Evolutionary conservation across 345 rosid species (phyloP).

Genomic region (Pelargonium nanum): DNA sequence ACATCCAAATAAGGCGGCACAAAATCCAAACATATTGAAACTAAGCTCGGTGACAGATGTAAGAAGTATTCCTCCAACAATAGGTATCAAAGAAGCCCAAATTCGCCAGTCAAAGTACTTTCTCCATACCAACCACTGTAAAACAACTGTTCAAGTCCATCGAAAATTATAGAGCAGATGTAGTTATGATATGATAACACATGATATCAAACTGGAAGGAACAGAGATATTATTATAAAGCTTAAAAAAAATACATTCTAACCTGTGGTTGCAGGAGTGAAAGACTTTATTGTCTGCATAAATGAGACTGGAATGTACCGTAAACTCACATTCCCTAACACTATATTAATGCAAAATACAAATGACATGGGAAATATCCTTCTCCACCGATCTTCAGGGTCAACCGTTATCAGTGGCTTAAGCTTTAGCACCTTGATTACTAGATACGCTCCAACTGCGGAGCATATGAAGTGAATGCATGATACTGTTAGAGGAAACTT

Average conservation of each 20-base stretch:
- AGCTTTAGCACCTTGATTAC: slow-evolving; percentile 82
- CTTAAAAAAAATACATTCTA: slow-evolving; percentile 4
- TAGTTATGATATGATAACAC: not conserved
- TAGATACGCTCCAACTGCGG: slow-evolving; percentile 86
- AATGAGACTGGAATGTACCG: slow-evolving; percentile 95
- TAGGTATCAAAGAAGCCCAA: slow-evolving; percentile 92
- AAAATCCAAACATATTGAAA: slow-evolving; percentile 89
- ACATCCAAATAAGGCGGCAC: slow-evolving; percentile 96
- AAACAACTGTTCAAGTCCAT: slow-evolving; percentile 52
- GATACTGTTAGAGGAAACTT: slow-evolving; percentile 93
- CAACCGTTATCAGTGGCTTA: slow-evolving; percentile 78
- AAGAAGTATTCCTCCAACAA: slow-evolving; percentile 95
- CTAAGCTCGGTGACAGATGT: slow-evolving; percentile 93
- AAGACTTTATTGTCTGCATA: slow-evolving; percentile 98
- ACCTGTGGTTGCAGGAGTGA: slow-evolving; percentile 99
- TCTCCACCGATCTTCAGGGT: slow-evolving; percentile 92
- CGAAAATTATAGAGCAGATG: slow-evolving; percentile 16
- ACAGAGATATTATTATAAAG: not conserved
- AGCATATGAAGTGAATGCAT: slow-evolving; percentile 90
- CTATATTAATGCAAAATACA: slow-evolving; percentile 93
- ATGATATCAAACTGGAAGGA: not conserved
- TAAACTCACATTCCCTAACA: slow-evolving; percentile 87
- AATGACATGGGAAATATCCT: slow-evolving; percentile 98
- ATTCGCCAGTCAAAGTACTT: slow-evolving; percentile 95
- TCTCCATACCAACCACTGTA: slow-evolving; percentile 98